Evolutionary conservation across 2,329 filamentous ascomycete species (phyloP).

Genomic region (Lizonia empirigonia): DNA sequence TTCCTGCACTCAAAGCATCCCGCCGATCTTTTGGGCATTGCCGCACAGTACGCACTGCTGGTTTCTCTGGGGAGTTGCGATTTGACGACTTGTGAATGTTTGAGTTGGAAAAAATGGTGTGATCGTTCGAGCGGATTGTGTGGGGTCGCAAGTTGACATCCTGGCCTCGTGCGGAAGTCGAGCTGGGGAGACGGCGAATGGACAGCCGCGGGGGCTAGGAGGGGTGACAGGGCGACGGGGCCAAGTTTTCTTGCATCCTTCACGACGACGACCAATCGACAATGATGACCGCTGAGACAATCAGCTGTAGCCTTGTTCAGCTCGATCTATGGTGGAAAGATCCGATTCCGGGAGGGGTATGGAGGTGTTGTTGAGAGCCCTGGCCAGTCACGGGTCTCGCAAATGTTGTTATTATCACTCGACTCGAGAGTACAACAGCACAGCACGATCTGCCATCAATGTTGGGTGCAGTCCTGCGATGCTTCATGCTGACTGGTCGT

Average conservation of each 20-base stretch:
- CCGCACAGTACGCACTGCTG: slow-evolving; percentile 16
- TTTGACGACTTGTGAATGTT: not conserved
- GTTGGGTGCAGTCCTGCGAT: not conserved
- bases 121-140: not conserved
- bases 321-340: not conserved
- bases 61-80: slow-evolving; percentile 7
- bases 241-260: slow-evolving; percentile 11
- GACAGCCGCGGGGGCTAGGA: slow-evolving; percentile 8
- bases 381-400: slow-evolving; percentile 2
- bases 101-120: not conserved
- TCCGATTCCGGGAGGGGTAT: slow-evolving; percentile 1
- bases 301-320: not conserved
- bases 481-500: not conserved
- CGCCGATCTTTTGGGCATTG: slow-evolving; percentile 45
- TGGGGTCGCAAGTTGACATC: slow-evolving; percentile 11
- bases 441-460: not conserved
- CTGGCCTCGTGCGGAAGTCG: slow-evolving; percentile 1
- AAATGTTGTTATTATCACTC: not conserved
- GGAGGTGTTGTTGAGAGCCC: not conserved
- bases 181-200: slow-evolving; percentile 6
- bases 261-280: slow-evolving; percentile 11
- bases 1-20: slow-evolving; percentile 48
- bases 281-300: not conserved
- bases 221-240: slow-evolving; percentile 12
- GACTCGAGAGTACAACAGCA: not conserved